Conservation (phyloP, 164 flowering plant species). For the Dillenia suffruticosa region DNA sequence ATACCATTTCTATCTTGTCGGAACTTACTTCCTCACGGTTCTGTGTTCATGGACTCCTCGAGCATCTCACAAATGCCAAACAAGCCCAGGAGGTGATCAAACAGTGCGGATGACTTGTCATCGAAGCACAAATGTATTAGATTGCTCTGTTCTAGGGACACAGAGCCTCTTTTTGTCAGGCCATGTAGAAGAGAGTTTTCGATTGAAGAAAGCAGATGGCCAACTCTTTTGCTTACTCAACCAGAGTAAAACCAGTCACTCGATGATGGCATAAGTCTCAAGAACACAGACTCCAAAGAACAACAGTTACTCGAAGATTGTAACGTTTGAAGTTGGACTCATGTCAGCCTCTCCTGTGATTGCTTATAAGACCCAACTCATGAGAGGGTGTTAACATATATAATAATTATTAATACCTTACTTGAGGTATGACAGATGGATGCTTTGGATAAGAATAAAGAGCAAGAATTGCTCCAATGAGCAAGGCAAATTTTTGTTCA, state of each 20-base stretch:
- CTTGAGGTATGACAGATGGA: too few species aligned
- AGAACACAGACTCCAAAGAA: slow-evolving; percentile 2
- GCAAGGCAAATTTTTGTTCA: too few species aligned
- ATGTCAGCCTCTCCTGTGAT: too few species aligned
- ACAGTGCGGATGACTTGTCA: neutral
- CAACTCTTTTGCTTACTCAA: neutral
- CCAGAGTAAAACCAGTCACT: neutral
- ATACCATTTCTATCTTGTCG: neutral
- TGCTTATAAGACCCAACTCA: too few species aligned
- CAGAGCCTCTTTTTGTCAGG: neutral
- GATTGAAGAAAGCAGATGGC: neutral
- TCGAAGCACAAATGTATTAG: neutral
- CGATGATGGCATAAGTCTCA: neutral
- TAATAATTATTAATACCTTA: too few species aligned
- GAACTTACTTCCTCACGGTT: neutral
- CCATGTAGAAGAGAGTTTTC: neutral
- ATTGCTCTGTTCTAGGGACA: neutral
- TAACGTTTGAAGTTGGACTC: too few species aligned
- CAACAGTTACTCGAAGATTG: neutral
- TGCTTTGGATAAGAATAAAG: too few species aligned
- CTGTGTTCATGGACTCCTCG: neutral
- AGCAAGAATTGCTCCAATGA: too few species aligned
- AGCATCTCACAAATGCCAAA: neutral
- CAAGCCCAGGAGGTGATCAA: neutral
- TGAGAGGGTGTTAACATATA: too few species aligned